Percentiles rank a stretch among this genome's conserved stretches.
Conservation (phyloP, 306 rosid genomes). For the Fagus sylvatica region DNA sequence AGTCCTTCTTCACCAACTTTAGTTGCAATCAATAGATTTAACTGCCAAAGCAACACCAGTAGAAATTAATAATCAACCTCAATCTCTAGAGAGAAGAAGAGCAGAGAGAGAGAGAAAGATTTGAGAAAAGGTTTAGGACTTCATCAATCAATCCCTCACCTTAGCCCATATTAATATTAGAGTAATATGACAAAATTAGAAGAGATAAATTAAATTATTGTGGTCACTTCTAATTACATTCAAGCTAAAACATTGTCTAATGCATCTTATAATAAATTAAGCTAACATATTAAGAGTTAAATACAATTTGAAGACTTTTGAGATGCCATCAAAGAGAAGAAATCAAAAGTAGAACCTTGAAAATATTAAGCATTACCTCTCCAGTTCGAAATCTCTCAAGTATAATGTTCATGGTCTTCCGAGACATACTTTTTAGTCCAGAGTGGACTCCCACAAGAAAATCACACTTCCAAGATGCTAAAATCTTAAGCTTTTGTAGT, state of each 20-base stretch:
- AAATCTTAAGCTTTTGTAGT: constrained; percentile 57
- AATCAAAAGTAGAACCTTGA: constrained; percentile 10
- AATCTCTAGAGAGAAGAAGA: background rate
- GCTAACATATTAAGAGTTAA: background rate
- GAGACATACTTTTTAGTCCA: constrained; percentile 70
- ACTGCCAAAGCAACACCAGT: constrained; percentile 47
- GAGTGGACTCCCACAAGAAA: constrained; percentile 89
- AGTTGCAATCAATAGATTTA: constrained; percentile 90
- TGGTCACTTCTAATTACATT: no score
- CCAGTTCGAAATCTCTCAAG: constrained; percentile 84
- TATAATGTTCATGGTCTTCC: constrained; percentile 63
- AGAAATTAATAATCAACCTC: constrained; percentile 24
- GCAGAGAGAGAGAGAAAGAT: no score
- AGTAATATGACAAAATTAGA: no score
- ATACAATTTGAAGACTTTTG: background rate
- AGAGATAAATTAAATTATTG: no score
- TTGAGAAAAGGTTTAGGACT: no score
- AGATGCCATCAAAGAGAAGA: background rate
- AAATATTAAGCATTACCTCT: constrained; percentile 47
- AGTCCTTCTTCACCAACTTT: constrained; percentile 99
- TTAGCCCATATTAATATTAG: no score
- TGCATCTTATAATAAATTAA: background rate
- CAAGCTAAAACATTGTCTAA: background rate
- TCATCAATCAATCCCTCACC: no score
- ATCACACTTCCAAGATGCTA: constrained; percentile 71